Conservation (phyloP, 2,329 filamentous ascomycete genomes). For the Stachybotrys echinatus region DNA sequence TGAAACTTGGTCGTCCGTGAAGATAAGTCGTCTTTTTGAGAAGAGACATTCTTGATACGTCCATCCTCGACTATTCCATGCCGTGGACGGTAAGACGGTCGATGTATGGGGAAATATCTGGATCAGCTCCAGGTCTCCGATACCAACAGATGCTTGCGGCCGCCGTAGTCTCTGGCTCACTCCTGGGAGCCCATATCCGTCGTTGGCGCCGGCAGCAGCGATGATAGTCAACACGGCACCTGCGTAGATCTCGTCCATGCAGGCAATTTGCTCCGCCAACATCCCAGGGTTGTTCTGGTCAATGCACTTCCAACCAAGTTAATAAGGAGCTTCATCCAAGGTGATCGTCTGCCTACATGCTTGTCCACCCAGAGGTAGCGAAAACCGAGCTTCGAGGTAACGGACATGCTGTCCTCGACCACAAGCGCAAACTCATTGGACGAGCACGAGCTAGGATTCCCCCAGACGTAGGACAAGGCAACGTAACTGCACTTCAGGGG, state of each 20-base stretch:
- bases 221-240: constrained; percentile 13
- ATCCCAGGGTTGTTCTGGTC: constrained; percentile 6
- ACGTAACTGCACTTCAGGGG: neutral
- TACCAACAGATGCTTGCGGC: neutral
- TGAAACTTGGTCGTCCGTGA: constrained; percentile 8
- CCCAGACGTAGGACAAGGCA: constrained; percentile 1
- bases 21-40: constrained; percentile 9
- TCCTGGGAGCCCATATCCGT: constrained; percentile 10
- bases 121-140: neutral
- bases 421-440: neutral
- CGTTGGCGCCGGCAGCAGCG: constrained; percentile 10
- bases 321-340: no score
- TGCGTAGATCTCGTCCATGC: constrained; percentile 13
- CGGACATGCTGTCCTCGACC: neutral
- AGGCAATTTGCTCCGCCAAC: constrained; percentile 6
- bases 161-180: neutral
- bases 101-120: neutral
- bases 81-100: neutral
- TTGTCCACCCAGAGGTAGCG: neutral
- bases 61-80: constrained; percentile 12
- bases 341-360: no score
- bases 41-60: constrained; percentile 13
- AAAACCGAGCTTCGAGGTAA: neutral
- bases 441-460: neutral
- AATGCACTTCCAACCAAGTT: constrained; percentile 11